These are phyloP conservation scores for Helicostylum pulchrum DNA, from an alignment of 192 early-diverging fungal genomes.

Conservation along the genomic window DNA sequence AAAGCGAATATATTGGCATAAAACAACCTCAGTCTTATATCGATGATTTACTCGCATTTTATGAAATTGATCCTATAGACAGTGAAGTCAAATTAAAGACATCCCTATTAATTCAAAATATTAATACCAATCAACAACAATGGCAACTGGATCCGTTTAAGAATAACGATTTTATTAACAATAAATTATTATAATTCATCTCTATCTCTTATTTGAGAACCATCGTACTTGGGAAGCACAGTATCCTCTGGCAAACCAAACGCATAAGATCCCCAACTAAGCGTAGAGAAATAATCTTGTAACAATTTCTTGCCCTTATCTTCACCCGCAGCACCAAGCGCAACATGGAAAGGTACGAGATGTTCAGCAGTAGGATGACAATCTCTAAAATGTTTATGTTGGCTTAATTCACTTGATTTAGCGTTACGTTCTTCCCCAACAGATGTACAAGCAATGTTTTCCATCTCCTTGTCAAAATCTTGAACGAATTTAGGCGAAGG, in stretches of 20 bases:
- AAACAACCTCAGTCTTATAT: background rate
- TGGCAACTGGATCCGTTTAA: constrained; percentile 3
- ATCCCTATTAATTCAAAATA: background rate
- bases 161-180: background rate
- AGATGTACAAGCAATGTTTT: constrained; percentile 31
- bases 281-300: constrained; percentile 32
- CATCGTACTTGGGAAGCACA: constrained; percentile 1
- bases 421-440: constrained; percentile 36
- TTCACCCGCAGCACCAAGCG: constrained; percentile 55
- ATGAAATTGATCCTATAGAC: constrained; percentile 6
- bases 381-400: constrained; percentile 41
- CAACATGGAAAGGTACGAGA: constrained; percentile 66
- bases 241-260: constrained; percentile 23
- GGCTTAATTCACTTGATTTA: constrained; percentile 38
- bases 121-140: background rate
- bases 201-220: background rate
- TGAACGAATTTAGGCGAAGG: constrained; percentile 48
- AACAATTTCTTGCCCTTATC: constrained; percentile 39
- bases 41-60: background rate
- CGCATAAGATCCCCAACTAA: constrained; percentile 29
- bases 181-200: constrained; percentile 9
- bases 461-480: constrained; percentile 58
- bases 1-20: background rate
- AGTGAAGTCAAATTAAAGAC: background rate
- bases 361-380: constrained; percentile 70